Evolutionary conservation across 2,329 filamentous ascomycete species (phyloP).

Genomic region (Aspergillus hortae): DNA sequence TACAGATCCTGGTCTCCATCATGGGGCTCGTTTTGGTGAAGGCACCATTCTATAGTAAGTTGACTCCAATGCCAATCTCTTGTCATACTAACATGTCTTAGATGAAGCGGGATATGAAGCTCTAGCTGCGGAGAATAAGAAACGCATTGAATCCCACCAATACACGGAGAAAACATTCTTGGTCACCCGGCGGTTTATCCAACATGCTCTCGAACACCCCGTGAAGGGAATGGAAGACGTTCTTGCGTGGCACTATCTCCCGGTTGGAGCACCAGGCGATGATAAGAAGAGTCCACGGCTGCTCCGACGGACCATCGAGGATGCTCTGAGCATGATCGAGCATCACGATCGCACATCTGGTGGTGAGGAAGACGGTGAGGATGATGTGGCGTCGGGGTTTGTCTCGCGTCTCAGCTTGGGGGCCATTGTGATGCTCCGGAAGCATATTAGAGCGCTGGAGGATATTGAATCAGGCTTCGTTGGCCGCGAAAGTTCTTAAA

Average conservation of each 20-base stretch:
- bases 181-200: slow-evolving; percentile 50
- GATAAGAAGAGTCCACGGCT: slow-evolving; percentile 15
- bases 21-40: slow-evolving; percentile 57
- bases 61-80: neutral
- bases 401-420: slow-evolving; percentile 30
- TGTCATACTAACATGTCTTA: slow-evolving; percentile 12
- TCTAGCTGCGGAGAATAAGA: slow-evolving; percentile 45
- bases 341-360: slow-evolving; percentile 22
- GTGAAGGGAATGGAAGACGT: slow-evolving; percentile 49
- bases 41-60: slow-evolving; percentile 58
- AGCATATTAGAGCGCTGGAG: slow-evolving; percentile 25
- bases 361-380: slow-evolving; percentile 11
- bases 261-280: slow-evolving; percentile 1
- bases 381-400: slow-evolving; percentile 22
- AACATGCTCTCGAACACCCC: slow-evolving; percentile 41
- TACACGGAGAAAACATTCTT: slow-evolving; percentile 56
- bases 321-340: slow-evolving; percentile 25
- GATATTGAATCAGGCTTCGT: slow-evolving; percentile 13
- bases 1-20: slow-evolving; percentile 57
- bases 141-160: slow-evolving; percentile 43
- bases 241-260: slow-evolving; percentile 52
- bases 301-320: slow-evolving; percentile 22
- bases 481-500: neutral
- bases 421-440: slow-evolving; percentile 30
- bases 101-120: slow-evolving; percentile 61